Evolutionary conservation across 306 rosid genomes (phyloP).

Genomic region (Albizia julibrissin): DNA sequence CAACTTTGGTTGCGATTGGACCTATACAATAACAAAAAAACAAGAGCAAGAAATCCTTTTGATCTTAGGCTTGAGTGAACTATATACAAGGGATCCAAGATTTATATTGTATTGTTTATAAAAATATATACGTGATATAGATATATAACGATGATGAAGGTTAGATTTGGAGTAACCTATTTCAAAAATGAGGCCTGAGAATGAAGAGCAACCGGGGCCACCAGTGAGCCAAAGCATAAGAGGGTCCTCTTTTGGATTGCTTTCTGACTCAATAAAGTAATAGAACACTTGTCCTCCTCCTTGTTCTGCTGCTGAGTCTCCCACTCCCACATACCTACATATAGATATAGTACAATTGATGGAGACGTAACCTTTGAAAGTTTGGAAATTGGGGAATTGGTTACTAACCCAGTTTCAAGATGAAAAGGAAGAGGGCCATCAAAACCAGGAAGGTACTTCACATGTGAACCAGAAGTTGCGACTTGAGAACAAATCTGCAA

Average conservation of each 20-base stretch:
- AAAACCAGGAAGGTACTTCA: neutral
- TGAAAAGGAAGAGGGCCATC: neutral
- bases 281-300: neutral
- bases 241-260: neutral
- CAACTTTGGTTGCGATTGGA: neutral
- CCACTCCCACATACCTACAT: neutral
- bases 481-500: neutral
- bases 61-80: neutral
- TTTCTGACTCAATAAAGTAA: neutral
- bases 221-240: constrained; percentile 5
- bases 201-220: neutral
- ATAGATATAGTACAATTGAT: neutral
- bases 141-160: neutral
- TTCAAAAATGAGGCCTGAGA: neutral
- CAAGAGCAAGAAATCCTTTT: neutral
- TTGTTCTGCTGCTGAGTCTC: neutral
- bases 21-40: neutral
- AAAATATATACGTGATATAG: no score
- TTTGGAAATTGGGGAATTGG: neutral
- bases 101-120: no score
- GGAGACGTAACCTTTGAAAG: neutral
- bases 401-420: neutral
- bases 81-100: neutral
- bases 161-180: neutral
- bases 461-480: neutral